phyloP scores from a whole-genome alignment of 2,329 filamentous ascomycete species.

The Ceratocystis eucalypticola region DNA sequence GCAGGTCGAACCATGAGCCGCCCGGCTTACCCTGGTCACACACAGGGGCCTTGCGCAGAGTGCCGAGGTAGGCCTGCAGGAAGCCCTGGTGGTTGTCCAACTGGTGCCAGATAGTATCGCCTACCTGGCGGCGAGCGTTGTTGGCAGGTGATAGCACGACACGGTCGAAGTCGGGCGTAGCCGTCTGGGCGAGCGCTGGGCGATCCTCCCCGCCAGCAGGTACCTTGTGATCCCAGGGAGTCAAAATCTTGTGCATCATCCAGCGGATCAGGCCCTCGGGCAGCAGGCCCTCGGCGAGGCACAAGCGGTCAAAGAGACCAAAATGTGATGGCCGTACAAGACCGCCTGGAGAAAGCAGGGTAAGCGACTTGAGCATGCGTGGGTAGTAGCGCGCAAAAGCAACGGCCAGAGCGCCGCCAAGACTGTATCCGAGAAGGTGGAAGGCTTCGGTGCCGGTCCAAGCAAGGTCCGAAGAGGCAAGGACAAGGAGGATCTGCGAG shows the following conservation, averaged over 20 bases:
- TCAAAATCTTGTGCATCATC: slow-evolving; percentile 39
- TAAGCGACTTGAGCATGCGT: slow-evolving; percentile 46
- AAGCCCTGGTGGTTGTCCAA: slow-evolving; percentile 53
- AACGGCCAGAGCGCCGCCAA: slow-evolving; percentile 61
- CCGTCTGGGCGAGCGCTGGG: slow-evolving; percentile 27
- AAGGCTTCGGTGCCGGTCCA: slow-evolving; percentile 48
- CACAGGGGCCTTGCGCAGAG: slow-evolving; percentile 56
- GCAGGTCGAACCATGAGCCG: slow-evolving; percentile 46
- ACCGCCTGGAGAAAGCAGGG: slow-evolving; percentile 55
- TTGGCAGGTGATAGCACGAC: slow-evolving; percentile 39
- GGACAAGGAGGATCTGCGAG: slow-evolving; percentile 49
- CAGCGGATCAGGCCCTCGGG: slow-evolving; percentile 44
- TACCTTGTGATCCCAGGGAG: slow-evolving; percentile 30
- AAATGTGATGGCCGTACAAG: slow-evolving; percentile 52
- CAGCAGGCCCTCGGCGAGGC: slow-evolving; percentile 48
- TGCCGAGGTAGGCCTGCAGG: slow-evolving; percentile 55
- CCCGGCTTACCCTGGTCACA: slow-evolving; percentile 41
- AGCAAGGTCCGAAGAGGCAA: slow-evolving; percentile 47
- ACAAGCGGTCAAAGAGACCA: slow-evolving; percentile 43
- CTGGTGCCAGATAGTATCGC: slow-evolving; percentile 56
- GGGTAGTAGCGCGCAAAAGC: slow-evolving; percentile 59
- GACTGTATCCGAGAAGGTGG: slow-evolving; percentile 62
- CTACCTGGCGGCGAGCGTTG: slow-evolving; percentile 40
- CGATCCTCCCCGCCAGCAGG: slow-evolving; percentile 28
- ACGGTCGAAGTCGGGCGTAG: slow-evolving; percentile 29